Percentiles rank a stretch among this genome's conserved stretches.
These are phyloP conservation scores for Rutstroemia sp. DNA, from an alignment of 2,329 filamentous ascomycete genomes.

Conservation along the genomic window DNA sequence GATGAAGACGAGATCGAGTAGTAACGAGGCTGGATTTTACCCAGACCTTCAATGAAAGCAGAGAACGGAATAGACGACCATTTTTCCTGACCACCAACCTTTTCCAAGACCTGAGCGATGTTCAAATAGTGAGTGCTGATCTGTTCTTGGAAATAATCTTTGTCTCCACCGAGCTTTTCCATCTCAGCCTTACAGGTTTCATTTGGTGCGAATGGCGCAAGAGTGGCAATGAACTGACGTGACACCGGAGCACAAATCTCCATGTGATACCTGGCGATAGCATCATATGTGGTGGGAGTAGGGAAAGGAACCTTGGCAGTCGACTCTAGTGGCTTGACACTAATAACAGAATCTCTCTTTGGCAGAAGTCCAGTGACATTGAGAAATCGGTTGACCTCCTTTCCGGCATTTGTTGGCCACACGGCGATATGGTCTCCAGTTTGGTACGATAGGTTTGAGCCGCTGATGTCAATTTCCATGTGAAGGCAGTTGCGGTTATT, in stretches of 20 bases:
- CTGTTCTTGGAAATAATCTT: slow-evolving; percentile 89
- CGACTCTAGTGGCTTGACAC: slow-evolving; percentile 83
- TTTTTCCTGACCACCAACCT: slow-evolving; percentile 61
- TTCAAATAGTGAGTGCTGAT: slow-evolving; percentile 78
- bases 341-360: slow-evolving; percentile 77
- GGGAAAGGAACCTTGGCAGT: slow-evolving; percentile 98
- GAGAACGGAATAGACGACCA: slow-evolving; percentile 91
- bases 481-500: slow-evolving; percentile 93
- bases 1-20: slow-evolving; percentile 99
- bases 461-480: slow-evolving; percentile 86
- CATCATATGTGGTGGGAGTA: slow-evolving; percentile 92
- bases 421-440: slow-evolving; percentile 96
- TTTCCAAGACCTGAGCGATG: slow-evolving; percentile 76
- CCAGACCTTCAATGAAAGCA: slow-evolving; percentile 84
- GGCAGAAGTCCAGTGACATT: slow-evolving; percentile 65
- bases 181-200: slow-evolving; percentile 83
- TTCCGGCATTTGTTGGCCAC: slow-evolving; percentile 93
- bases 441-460: slow-evolving; percentile 85
- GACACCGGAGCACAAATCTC: slow-evolving; percentile 94
- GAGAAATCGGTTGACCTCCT: slow-evolving; percentile 86
- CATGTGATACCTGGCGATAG: slow-evolving; percentile 89
- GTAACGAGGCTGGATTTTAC: slow-evolving; percentile 94
- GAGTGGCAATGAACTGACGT: slow-evolving; percentile 82
- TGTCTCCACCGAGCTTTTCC: slow-evolving; percentile 81
- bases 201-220: slow-evolving; percentile 83